Base-by-base conservation (phyloP, 148 eudicot species). In the Chenopodium quinoa region DNA sequence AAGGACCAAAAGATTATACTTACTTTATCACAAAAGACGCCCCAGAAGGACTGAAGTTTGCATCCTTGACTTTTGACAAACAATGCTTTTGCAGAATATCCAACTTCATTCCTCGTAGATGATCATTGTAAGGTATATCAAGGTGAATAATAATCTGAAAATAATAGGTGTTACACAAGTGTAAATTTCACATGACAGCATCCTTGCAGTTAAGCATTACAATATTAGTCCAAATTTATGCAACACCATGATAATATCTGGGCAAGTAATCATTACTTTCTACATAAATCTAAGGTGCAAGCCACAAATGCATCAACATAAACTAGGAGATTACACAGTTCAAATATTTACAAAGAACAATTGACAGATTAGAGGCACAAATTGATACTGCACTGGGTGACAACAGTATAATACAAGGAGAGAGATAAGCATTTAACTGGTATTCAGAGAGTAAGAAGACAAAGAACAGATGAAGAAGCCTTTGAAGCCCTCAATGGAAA, bases 21-120 rank as follows among this genome's bases (percentile, higher is more conserved):
- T 84, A 93, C 97, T 88, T 95, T 81, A 95, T 83, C 73, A 84
- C 82, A 86, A 95, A 95, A 23, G 88, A 84, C 71, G 86, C 87
- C 73, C 84, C 86, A 60, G 83, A 79, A 77, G 87, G 81, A 80
- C 82, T 83, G 79, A 87, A 88, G 76, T 65, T 84, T 76, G 73
- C 88, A 80, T 93, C 93, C 82, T 90, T 89, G 31, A 78, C 73
- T 86, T 82, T 86, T 63, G 89, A 90, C 58, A 89, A 77, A 72
- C 63, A 69, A 83, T 90, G 77, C 83, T 72, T 82, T 23, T 84
- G 86, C 81, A 95, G 81, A 80, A 95, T 89, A 54, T 90, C 91
- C 93, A 90, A 77, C 85, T 95, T 95, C 89, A 89, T 64, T 54
- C 75, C 64, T 80, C 88, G 78, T 56, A 93, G 90, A 78, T 73